These are phyloP conservation scores for Crithidia bombi DNA, from an alignment of 208 protist species.

Conservation along the genomic window DNA sequence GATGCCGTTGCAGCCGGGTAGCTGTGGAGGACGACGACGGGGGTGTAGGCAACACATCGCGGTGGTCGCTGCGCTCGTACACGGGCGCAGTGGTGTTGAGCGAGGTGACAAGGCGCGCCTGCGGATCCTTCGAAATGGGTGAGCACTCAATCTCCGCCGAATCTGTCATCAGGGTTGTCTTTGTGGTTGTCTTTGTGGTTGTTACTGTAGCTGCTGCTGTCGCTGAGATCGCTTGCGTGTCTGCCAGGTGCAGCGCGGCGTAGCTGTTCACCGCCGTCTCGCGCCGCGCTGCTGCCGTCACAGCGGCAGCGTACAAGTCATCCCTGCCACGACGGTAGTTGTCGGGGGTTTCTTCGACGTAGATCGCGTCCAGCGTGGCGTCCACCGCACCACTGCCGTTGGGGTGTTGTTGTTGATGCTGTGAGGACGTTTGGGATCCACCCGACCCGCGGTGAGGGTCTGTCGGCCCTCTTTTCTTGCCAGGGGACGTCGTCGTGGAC, in stretches of 20 bases:
- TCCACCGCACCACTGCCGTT: slow-evolving; percentile 4
- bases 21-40: no score
- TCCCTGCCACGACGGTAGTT: neutral
- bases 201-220: neutral
- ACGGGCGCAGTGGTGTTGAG: slow-evolving; percentile 35
- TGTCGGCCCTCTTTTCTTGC: neutral
- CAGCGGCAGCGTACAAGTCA: neutral
- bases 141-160: slow-evolving; percentile 40
- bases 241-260: slow-evolving; percentile 20
- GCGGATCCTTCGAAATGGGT: slow-evolving; percentile 36
- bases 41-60: no score
- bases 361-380: slow-evolving; percentile 39
- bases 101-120: slow-evolving; percentile 20
- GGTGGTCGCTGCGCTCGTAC: slow-evolving; percentile 8
- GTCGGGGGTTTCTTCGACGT: slow-evolving; percentile 13
- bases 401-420: neutral
- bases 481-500: no score
- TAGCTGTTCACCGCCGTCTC: slow-evolving; percentile 13
- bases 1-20: no score
- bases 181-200: neutral
- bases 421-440: neutral
- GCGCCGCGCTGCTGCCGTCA: neutral
- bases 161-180: no score
- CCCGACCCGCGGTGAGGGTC: neutral
- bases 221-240: neutral